Percentiles rank a stretch among this genome's conserved stretches.
These are phyloP conservation scores for Myriosclerotinia scirpicola DNA, from an alignment of 2,329 filamentous ascomycete species.

Conservation along the genomic window DNA sequence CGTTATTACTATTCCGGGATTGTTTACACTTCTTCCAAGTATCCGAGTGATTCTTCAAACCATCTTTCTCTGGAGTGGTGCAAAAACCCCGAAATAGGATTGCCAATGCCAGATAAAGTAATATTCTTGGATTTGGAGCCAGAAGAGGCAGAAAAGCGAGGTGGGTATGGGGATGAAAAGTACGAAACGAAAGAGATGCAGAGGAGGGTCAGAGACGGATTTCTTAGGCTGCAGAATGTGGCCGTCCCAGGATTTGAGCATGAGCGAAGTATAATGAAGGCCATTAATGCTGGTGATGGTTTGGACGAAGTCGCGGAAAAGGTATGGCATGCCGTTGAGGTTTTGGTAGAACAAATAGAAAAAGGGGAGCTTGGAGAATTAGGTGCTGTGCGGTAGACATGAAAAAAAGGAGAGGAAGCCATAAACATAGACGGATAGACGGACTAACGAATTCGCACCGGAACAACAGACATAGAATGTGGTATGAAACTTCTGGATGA, in stretches of 20 bases:
- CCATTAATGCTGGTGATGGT: slow-evolving; percentile 54
- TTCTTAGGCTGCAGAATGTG: slow-evolving; percentile 54
- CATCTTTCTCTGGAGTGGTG: slow-evolving; percentile 73
- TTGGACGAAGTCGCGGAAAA: slow-evolving; percentile 58
- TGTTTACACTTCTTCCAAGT: slow-evolving; percentile 89
- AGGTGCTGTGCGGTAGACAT: slow-evolving; percentile 6
- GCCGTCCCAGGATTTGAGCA: slow-evolving; percentile 42
- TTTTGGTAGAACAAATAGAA: slow-evolving; percentile 50
- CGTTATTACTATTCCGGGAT: slow-evolving; percentile 94
- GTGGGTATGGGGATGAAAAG: slow-evolving; percentile 85
- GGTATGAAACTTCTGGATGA: background rate
- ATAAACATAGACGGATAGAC: background rate
- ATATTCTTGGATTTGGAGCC: slow-evolving; percentile 83
- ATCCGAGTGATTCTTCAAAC: slow-evolving; percentile 53
- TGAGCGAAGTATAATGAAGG: slow-evolving; percentile 53
- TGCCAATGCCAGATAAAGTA: slow-evolving; percentile 84
- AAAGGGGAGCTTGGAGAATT: slow-evolving; percentile 40
- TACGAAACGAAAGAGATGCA: slow-evolving; percentile 89
- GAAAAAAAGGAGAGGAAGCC: background rate
- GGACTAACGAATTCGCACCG: background rate
- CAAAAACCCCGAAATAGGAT: slow-evolving; percentile 76
- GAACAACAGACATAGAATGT: background rate
- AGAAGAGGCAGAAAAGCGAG: slow-evolving; percentile 68
- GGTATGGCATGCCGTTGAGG: slow-evolving; percentile 41
- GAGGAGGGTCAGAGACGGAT: slow-evolving; percentile 71